Base-by-base conservation (phyloP, 768 basidiomycete genomes). In the Lyophyllum decastes region DNA sequence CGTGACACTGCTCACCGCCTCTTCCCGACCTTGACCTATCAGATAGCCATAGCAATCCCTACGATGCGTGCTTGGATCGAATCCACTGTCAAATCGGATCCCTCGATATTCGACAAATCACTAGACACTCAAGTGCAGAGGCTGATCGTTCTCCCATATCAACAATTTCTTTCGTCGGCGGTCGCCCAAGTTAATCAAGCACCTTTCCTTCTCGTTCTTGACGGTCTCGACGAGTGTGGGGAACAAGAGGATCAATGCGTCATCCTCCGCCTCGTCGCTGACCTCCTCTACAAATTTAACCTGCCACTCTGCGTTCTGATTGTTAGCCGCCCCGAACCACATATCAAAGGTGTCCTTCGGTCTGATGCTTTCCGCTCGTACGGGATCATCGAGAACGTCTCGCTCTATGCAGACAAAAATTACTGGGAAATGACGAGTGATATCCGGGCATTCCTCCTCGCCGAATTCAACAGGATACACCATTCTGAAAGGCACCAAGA, bases 241-340 rank as follows among this genome's bases (percentile, higher is more conserved):
- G 41, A 19, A 43, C 9, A 6, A 4, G 25, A 25, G 6, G 2
- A 16, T 47, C 46, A 47, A 27, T n/a, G 3, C 22, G 24, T 8
- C 10, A 47, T 47, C 6, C 14, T 47, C 11, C 12, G 8, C 14
- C 11, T 26, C 14, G 16, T 47, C 25, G 2, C 6, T 25, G 16
- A 2, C 10, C 14, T 47, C 11, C 11, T 26, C 26, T 3, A 17
- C 11, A 4, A 2, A 4, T 6, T 25, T 26, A 3, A 9, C 14
- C 14, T 52, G 49, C 51, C 54, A 14, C 49, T 60, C 35, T 47
- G 25, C 16, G 52, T 60, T 25, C 34, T 60, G 11, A 49, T 60
- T 14, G 40, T 49, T 8, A 52, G 55, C 51, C 49, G 59, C 27
- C 55, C 55, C 4, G 55, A 56, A 4, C 22, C 17, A 12, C 12